These are phyloP conservation scores for Macadamia integrifolia DNA, from an alignment of 164 flowering plant species.

Conservation along the genomic window DNA sequence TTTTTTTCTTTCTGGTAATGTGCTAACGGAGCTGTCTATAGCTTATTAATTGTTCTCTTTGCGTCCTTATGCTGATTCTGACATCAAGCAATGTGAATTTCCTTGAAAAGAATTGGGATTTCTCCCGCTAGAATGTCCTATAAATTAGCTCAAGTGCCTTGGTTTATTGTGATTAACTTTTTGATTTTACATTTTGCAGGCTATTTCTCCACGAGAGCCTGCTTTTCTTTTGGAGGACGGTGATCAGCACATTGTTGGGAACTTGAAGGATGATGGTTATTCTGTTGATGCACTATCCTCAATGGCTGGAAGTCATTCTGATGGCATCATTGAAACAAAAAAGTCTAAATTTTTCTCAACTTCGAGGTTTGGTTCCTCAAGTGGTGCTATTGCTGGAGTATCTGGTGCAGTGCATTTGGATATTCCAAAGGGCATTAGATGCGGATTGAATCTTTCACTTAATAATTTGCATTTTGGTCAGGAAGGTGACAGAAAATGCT, in stretches of 20 bases:
- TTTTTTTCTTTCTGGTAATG: too few relatives aligned
- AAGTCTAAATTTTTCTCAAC: neutral
- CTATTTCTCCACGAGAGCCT: neutral
- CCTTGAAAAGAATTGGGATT: too few relatives aligned
- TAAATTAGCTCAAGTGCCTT: neutral
- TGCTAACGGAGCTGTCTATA: too few relatives aligned
- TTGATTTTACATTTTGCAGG: conserved; percentile 12
- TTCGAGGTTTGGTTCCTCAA: conserved; percentile 3
- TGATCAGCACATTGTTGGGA: conserved; percentile 2
- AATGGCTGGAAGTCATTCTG: conserved; percentile 3
- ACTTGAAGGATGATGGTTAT: conserved; percentile 8
- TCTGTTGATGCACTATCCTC: conserved; percentile 4
- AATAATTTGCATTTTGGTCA: neutral
- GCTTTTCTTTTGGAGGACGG: conserved; percentile 1
- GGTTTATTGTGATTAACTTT: neutral
- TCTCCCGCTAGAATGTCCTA: neutral
- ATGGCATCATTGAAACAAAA: conserved; percentile 7
- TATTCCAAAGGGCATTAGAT: conserved; percentile 1
- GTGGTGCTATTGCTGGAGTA: conserved; percentile 6
- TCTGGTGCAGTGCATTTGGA: conserved; percentile 4
- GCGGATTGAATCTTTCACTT: conserved; percentile 3
- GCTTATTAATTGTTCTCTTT: neutral
- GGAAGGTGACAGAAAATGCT: conserved; percentile 2
- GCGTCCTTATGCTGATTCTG: neutral
- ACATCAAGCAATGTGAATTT: neutral